phyloP scores from a whole-genome alignment of 2,329 filamentous ascomycete species.

The Venturiaceae sp. region DNA sequence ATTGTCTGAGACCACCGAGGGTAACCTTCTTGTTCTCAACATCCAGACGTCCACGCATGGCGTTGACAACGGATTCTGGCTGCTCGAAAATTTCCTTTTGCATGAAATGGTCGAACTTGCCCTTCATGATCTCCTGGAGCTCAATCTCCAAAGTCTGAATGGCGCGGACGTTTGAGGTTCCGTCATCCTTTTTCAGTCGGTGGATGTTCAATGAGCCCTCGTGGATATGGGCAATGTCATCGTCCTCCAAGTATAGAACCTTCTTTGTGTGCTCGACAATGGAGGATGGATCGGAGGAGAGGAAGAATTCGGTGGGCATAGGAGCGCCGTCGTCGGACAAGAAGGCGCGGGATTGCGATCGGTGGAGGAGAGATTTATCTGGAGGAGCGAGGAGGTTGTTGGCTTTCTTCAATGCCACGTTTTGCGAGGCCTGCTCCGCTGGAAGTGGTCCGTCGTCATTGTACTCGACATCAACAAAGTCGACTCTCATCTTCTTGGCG shows the following conservation, averaged over 20 bases:
- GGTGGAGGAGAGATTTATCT: conserved; percentile 96
- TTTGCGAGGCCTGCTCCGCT: conserved; percentile 91
- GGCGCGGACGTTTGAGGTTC: conserved; percentile 90
- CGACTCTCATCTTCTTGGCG: conserved; percentile 98
- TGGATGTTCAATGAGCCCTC: conserved; percentile 99
- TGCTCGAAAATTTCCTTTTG: conserved; percentile 99
- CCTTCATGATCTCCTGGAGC: conserved; percentile 99
- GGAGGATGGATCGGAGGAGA: conserved; percentile 95
- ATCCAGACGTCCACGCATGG: conserved; percentile 97
- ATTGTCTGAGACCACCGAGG: conserved; percentile 88
- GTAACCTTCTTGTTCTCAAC: conserved; percentile 89
- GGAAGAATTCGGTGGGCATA: conserved; percentile 98
- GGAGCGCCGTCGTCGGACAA: conserved; percentile 97
- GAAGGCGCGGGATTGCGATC: conserved; percentile 96
- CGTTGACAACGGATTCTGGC: conserved; percentile 98
- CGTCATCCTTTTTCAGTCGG: conserved; percentile 92
- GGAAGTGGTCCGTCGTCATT: conserved; percentile 80
- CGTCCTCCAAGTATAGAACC: conserved; percentile 98
- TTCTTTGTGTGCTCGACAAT: conserved; percentile 99
- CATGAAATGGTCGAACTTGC: conserved; percentile 99
- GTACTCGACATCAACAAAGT: conserved; percentile 98
- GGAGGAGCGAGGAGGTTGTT: conserved; percentile 63
- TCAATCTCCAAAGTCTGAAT: conserved; percentile 99
- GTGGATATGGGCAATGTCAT: conserved; percentile 99
- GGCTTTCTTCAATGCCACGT: conserved; percentile 85